Evolutionary conservation across 257 asterid species (phyloP).

Genomic region (Nicotiana undulata): DNA sequence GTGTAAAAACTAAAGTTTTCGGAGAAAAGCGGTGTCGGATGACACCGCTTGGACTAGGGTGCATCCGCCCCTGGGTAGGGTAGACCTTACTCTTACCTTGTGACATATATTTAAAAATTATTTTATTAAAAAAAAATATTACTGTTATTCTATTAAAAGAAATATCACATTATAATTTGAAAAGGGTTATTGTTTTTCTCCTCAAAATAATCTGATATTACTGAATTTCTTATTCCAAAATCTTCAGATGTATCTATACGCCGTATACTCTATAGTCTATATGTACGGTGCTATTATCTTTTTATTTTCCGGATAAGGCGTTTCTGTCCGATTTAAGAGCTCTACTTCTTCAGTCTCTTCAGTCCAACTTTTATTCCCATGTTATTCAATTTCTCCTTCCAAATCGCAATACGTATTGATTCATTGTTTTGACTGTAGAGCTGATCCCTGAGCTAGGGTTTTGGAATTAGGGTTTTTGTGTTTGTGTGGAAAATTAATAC

Average conservation of each 20-base stretch:
- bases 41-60: no score
- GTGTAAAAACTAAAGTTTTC: no score
- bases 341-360: neutral
- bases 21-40: no score
- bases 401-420: neutral
- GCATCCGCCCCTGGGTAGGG: no score
- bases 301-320: slow-evolving; percentile 1
- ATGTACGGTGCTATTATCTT: neutral
- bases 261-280: neutral
- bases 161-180: no score
- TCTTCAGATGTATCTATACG: neutral
- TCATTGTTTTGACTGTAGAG: neutral
- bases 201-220: no score
- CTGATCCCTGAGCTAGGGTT: neutral
- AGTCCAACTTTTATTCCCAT: neutral
- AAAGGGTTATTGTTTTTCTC: no score
- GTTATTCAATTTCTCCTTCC: neutral
- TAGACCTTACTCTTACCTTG: no score
- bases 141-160: no score
- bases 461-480: slow-evolving; percentile 12
- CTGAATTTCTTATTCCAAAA: neutral
- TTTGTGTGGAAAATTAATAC: neutral
- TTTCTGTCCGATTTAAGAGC: neutral
- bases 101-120: no score
- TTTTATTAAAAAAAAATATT: no score